Percentiles rank a stretch among this genome's conserved stretches.
These are phyloP conservation scores for Lachnellula suecica DNA, from an alignment of 2,329 filamentous ascomycete genomes.

Conservation along the genomic window DNA sequence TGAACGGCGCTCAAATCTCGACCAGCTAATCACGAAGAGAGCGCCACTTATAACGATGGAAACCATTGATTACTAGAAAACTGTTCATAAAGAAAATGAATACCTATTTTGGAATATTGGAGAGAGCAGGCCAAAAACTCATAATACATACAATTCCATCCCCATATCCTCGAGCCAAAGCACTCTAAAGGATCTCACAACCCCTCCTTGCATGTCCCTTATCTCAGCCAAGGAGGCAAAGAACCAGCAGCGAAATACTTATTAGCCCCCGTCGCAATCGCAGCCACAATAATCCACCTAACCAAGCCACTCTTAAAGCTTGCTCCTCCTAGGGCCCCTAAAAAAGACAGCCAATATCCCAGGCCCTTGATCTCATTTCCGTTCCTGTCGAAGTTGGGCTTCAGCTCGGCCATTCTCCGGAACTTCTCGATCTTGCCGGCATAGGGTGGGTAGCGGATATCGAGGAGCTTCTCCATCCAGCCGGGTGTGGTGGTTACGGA, in stretches of 20 bases:
- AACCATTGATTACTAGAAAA: too few species aligned
- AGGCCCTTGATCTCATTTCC: slow-evolving; percentile 52
- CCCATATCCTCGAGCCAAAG: background rate
- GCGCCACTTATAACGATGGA: too few species aligned
- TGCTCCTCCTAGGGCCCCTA: slow-evolving; percentile 52
- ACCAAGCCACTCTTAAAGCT: slow-evolving; percentile 49
- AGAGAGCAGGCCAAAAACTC: background rate
- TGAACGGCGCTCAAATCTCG: too few species aligned
- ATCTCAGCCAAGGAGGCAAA: slow-evolving; percentile 22
- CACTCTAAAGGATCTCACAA: background rate
- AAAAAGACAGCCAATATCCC: slow-evolving; percentile 52
- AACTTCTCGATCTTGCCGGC: slow-evolving; percentile 42
- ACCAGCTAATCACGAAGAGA: too few species aligned
- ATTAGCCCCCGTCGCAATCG: slow-evolving; percentile 26
- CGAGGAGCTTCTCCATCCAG: slow-evolving; percentile 68
- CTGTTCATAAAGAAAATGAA: too few species aligned
- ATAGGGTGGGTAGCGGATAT: slow-evolving; percentile 68
- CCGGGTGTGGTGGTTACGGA: slow-evolving; percentile 59
- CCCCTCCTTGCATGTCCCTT: background rate
- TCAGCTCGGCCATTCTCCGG: slow-evolving; percentile 40
- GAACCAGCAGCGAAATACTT: background rate
- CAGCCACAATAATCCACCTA: slow-evolving; percentile 49
- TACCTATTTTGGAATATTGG: too few species aligned
- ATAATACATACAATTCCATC: background rate
- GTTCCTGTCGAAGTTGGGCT: slow-evolving; percentile 62